These are phyloP conservation scores for Parietaria judaica DNA, from an alignment of 306 rosid species.

Conservation along the genomic window DNA sequence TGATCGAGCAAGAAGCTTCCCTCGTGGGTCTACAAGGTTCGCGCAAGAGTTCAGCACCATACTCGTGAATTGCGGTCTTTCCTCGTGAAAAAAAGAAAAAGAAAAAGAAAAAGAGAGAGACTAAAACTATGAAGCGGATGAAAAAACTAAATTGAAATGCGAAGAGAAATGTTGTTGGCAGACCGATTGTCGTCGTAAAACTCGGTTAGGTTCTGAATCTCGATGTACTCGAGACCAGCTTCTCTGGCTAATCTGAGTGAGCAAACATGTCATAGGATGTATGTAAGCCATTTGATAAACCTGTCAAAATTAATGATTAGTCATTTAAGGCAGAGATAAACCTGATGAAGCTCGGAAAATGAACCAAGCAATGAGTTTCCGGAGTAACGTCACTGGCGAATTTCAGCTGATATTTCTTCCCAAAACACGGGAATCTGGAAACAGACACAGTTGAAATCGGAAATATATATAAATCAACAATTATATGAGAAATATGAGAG, in stretches of 20 bases:
- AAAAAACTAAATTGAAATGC: background rate
- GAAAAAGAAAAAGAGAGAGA: too few relatives aligned
- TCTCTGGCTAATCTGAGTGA: constrained; percentile 79
- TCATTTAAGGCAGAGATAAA: constrained; percentile 21
- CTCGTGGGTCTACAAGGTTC: constrained; percentile 81
- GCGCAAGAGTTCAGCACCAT: constrained; percentile 52
- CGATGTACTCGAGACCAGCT: constrained; percentile 93
- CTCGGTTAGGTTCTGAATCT: constrained; percentile 89
- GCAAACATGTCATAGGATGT: constrained; percentile 10
- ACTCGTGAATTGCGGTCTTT: constrained; percentile 76
- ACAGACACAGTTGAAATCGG: constrained; percentile 16
- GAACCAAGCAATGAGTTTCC: constrained; percentile 90
- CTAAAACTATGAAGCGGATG: background rate
- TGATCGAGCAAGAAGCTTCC: constrained; percentile 88
- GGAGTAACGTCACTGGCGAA: constrained; percentile 64
- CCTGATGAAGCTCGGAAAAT: constrained; percentile 97
- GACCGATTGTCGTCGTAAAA: constrained; percentile 95
- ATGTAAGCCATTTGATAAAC: background rate
- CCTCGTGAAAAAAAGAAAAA: constrained; percentile 17
- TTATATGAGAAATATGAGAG: constrained; percentile 10
- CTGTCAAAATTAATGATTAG: too few relatives aligned
- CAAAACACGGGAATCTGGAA: constrained; percentile 90
- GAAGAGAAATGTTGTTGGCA: constrained; percentile 14
- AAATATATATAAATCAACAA: constrained; percentile 9
- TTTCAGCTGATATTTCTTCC: constrained; percentile 89